Percentiles rank a stretch among this genome's conserved stretches.
Evolutionary conservation across 768 basidiomycete species (phyloP).

Genomic region (Goffeauzyma gilvescens): DNA sequence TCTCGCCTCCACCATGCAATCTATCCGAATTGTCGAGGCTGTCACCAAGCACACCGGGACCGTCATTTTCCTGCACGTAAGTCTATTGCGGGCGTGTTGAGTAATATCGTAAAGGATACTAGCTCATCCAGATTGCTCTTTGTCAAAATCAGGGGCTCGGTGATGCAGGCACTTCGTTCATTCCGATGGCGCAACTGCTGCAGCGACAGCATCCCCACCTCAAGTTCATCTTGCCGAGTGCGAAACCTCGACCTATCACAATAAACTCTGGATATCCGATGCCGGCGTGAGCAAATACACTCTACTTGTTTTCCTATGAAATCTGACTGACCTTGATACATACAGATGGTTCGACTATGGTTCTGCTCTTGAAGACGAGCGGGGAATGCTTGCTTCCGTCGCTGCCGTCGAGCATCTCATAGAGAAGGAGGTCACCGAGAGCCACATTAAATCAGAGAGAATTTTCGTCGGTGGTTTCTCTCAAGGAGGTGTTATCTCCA

Average conservation of each 20-base stretch:
- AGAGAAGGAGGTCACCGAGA: slow-evolving; percentile 47
- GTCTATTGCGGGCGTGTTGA: slow-evolving; percentile 26
- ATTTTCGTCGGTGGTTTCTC: slow-evolving; percentile 78
- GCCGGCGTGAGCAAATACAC: slow-evolving; percentile 38
- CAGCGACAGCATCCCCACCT: slow-evolving; percentile 39
- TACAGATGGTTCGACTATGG: slow-evolving; percentile 46
- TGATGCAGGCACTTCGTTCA: slow-evolving; percentile 33
- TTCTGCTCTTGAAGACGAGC: slow-evolving; percentile 46
- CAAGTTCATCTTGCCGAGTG: slow-evolving; percentile 78
- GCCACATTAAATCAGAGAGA: slow-evolving; percentile 46
- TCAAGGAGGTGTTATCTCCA: slow-evolving; percentile 59
- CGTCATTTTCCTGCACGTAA: slow-evolving; percentile 73
- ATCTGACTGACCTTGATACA: neutral
- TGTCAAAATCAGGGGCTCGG: slow-evolving; percentile 16
- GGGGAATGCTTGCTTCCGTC: slow-evolving; percentile 51
- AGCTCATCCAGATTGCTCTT: slow-evolving; percentile 8
- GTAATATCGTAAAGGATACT: neutral
- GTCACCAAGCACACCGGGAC: slow-evolving; percentile 55
- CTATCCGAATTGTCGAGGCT: slow-evolving; percentile 15
- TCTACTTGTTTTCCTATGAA: neutral
- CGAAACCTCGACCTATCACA: slow-evolving; percentile 48
- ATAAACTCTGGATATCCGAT: slow-evolving; percentile 43
- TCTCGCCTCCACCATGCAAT: no score
- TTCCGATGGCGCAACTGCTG: slow-evolving; percentile 5
- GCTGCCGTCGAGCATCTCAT: slow-evolving; percentile 50